Conservation (phyloP, 2,329 filamentous ascomycete species). For the Volutella citrinella region DNA sequence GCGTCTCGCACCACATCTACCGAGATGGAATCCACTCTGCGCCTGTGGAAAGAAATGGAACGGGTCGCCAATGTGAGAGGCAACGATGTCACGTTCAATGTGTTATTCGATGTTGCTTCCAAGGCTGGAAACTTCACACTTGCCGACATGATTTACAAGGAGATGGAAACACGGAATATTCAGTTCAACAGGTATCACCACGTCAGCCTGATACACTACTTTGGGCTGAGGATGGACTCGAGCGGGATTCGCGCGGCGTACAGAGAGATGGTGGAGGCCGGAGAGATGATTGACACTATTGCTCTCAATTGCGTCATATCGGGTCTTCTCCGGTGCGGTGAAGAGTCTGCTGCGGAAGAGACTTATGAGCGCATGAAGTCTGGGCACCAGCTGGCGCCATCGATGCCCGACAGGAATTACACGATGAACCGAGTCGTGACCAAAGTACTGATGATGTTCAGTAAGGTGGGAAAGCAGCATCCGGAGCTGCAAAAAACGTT, state of each 20-base stretch:
- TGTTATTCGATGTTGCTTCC: conserved; percentile 84
- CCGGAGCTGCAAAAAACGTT: conserved; percentile 50
- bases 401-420: conserved; percentile 44
- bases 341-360: conserved; percentile 72
- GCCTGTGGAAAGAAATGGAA: conserved; percentile 90
- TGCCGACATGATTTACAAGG: conserved; percentile 78
- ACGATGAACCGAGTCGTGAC: conserved; percentile 49
- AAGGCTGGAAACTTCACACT: conserved; percentile 81
- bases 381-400: conserved; percentile 41
- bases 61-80: conserved; percentile 59
- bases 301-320: conserved; percentile 85
- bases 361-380: conserved; percentile 84
- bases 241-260: conserved; percentile 75
- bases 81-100: conserved; percentile 84
- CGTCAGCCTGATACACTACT: conserved; percentile 78
- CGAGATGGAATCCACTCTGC: conserved; percentile 60
- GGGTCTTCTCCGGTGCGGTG: conserved; percentile 72
- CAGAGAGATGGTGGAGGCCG: conserved; percentile 74
- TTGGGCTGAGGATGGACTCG: conserved; percentile 72
- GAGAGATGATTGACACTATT: conserved; percentile 84
- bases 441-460: conserved; percentile 56
- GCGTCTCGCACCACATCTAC: conserved; percentile 58
- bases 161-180: conserved; percentile 71
- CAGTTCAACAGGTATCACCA: conserved; percentile 75
- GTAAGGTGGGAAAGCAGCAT: conserved; percentile 50